Evolutionary conservation across 352 stramenopile genomes (phyloP), one percentile per base, ranked within the genome.

Genomic region (Phytophthora hibernalis): DNA sequence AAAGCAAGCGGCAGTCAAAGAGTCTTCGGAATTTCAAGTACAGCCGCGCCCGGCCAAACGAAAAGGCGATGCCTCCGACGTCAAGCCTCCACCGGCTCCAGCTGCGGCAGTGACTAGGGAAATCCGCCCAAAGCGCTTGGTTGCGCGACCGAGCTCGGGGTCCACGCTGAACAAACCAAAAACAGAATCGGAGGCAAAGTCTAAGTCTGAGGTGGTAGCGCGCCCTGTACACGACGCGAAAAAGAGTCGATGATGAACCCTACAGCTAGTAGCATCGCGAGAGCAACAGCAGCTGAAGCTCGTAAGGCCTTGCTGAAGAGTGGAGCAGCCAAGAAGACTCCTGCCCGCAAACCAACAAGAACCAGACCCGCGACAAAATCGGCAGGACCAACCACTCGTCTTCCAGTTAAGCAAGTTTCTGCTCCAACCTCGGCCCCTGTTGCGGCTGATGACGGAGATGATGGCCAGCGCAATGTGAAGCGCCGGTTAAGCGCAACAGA

Each of bases 401-500:
- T 21, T 33, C 26, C 31, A 26, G 22, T 54, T 37, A 28, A n/a
- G 15, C 50, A 57, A 16, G 24, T 49, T 11, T 22, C 40, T 42
- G 6, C 45, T 21, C 3, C 56, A 22, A 42, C 35, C 50, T 56
- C 56, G 26, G 52, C 51, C 35, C 52, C 47, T 2, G 18, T 24
- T 50, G 28, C 13, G 3, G 10, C 26, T 26, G 37, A 50, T 22
- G 49, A 68, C 21, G 21, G 18, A 9, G 59, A 76, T 22, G 49
- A 68, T 21, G 21, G 18, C 6, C 56, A 76, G 16, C 63, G 70
- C 11, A 67, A 75, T 26, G 83, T 85, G 49, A 93, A 90, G 55
- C 68, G 68, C 10, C 79, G 83, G 37, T 55, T 91, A 5, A 90
- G 79, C 28, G 70, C 76, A 11, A 79, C 70, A 1, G 78, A 88